phyloP scores from a whole-genome alignment of 352 stramenopile genomes.

The Aphanomyces stellatus region DNA sequence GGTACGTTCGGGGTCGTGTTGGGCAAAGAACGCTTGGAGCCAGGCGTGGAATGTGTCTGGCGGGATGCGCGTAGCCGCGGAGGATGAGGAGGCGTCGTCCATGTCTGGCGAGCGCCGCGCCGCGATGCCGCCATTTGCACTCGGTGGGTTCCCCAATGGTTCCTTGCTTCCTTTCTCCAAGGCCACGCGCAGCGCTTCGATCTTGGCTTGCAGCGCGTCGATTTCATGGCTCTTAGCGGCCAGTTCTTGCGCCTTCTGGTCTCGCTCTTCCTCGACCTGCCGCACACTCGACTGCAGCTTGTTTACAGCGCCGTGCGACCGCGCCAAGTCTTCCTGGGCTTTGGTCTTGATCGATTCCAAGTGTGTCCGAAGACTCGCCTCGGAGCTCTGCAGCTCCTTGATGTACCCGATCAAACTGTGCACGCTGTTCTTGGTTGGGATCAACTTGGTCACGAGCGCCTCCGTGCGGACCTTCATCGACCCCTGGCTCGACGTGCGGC shows the following conservation, averaged over 20 bases:
- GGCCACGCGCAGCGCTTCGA: background rate
- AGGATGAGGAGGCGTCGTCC: too few species aligned
- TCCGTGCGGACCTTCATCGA: conserved; percentile 11
- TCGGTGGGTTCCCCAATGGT: background rate
- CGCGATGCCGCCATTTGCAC: background rate
- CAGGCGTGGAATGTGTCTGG: background rate
- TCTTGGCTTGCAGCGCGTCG: conserved; percentile 32
- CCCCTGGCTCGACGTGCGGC: conserved; percentile 27
- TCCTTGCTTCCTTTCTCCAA: too few species aligned
- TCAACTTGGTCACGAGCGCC: conserved; percentile 43
- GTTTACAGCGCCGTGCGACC: conserved; percentile 33
- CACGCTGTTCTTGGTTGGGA: conserved; percentile 46
- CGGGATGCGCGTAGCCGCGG: too few species aligned
- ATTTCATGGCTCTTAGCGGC: conserved; percentile 24
- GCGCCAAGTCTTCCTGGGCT: conserved; percentile 40
- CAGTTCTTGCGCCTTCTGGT: conserved; percentile 18
- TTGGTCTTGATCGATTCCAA: conserved; percentile 35
- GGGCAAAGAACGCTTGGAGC: background rate
- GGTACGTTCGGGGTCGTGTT: background rate
- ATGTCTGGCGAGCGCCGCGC: background rate
- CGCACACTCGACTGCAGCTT: conserved; percentile 37
- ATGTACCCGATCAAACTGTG: conserved; percentile 72
- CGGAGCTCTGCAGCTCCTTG: conserved; percentile 56
- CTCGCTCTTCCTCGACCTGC: conserved; percentile 21
- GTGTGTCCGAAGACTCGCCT: conserved; percentile 48